These are phyloP conservation scores for Oxytropis ochrocephala DNA, from an alignment of 306 rosid species.

Conservation along the genomic window DNA sequence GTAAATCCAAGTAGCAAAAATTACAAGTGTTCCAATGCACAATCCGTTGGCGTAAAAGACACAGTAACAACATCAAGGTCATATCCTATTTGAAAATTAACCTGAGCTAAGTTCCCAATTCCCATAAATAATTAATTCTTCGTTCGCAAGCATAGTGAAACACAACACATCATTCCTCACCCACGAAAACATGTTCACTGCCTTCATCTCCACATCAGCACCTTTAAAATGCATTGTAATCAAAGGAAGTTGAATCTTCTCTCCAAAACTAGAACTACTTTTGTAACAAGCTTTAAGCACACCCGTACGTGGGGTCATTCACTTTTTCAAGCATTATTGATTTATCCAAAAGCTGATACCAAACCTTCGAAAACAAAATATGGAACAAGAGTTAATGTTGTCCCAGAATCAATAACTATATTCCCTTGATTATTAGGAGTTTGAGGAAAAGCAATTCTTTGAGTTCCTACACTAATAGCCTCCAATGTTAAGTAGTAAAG, in stretches of 20 bases:
- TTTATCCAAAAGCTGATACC: slow-evolving; percentile 16
- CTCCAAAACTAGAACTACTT: background rate
- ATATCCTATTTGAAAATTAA: slow-evolving; percentile 41
- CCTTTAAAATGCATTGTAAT: slow-evolving; percentile 46
- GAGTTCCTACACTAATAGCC: slow-evolving; percentile 40
- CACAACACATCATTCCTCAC: slow-evolving; percentile 29
- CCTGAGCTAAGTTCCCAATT: slow-evolving; percentile 57
- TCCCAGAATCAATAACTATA: slow-evolving; percentile 51
- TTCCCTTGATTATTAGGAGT: slow-evolving; percentile 24
- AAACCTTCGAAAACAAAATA: background rate
- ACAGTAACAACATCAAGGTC: slow-evolving; percentile 27
- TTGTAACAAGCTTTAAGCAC: slow-evolving; percentile 33
- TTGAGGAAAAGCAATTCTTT: no score
- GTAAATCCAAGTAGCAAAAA: background rate
- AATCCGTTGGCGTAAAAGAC: slow-evolving; percentile 38
- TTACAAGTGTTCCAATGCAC: slow-evolving; percentile 11
- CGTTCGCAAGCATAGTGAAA: slow-evolving; percentile 12
- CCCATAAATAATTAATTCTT: slow-evolving; percentile 27
- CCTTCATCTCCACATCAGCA: slow-evolving; percentile 39
- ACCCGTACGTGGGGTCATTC: slow-evolving; percentile 31
- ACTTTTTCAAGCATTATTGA: slow-evolving; percentile 18
- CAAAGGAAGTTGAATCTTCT: slow-evolving; percentile 10
- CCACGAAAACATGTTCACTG: slow-evolving; percentile 27
- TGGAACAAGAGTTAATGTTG: slow-evolving; percentile 22
- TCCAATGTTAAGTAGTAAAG: slow-evolving; percentile 38